These are phyloP conservation scores for Tetrapyrgos nigripes DNA, from an alignment of 1,284 basidiomycete genomes.

Conservation along the genomic window DNA sequence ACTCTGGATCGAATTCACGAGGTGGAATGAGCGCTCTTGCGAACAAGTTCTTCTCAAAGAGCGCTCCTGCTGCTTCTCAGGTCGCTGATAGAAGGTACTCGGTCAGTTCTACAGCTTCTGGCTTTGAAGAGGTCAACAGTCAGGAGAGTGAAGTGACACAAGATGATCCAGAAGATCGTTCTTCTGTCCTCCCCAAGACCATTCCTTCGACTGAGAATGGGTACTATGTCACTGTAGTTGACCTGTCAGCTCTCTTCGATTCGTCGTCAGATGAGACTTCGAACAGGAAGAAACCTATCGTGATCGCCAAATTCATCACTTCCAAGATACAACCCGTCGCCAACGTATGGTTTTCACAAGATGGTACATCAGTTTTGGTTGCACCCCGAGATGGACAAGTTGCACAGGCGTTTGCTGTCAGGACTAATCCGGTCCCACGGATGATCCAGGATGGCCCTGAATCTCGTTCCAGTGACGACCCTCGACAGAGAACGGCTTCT, in stretches of 20 bases:
- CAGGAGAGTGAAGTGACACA: constrained; percentile 8
- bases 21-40: constrained; percentile 25
- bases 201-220: constrained; percentile 34
- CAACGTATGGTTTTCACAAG: constrained; percentile 60
- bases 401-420: constrained; percentile 61
- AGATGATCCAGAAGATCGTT: neutral
- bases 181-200: constrained; percentile 28
- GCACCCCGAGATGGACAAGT: constrained; percentile 67
- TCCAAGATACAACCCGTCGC: constrained; percentile 56
- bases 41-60: constrained; percentile 61
- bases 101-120: constrained; percentile 4
- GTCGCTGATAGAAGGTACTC: constrained; percentile 7
- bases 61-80: constrained; percentile 58
- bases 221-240: constrained; percentile 59
- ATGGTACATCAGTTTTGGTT: constrained; percentile 65
- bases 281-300: constrained; percentile 27
- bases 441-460: neutral
- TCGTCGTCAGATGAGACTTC: constrained; percentile 18
- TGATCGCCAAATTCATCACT: constrained; percentile 54
- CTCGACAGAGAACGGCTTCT: neutral
- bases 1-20: constrained; percentile 26
- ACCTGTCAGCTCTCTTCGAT: constrained; percentile 48
- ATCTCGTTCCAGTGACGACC: neutral
- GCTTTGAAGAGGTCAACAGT: constrained; percentile 12
- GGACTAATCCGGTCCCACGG: constrained; percentile 37